phyloP scores from a whole-genome alignment of 176 grass and related monocot genomes.

The Thalia dealbata region DNA sequence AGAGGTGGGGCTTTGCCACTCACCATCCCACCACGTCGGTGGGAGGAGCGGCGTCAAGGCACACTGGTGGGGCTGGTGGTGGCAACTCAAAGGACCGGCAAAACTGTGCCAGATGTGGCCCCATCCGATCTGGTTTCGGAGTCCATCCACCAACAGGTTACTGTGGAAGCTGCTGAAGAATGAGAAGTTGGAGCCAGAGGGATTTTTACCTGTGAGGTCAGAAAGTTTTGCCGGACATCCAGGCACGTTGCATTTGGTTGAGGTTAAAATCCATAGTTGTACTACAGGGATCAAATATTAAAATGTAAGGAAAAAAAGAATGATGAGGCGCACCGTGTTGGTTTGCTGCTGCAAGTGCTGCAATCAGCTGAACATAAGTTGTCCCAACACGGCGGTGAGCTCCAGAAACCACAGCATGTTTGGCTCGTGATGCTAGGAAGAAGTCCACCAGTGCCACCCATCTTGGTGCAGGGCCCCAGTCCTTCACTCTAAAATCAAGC shows the following conservation, averaged over 20 bases:
- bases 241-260: too few relatives aligned
- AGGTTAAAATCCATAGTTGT: too few relatives aligned
- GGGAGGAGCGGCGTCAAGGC: constrained; percentile 58
- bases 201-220: constrained; percentile 24
- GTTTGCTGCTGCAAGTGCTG: constrained; percentile 59
- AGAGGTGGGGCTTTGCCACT: constrained; percentile 57
- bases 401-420: constrained; percentile 53
- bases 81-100: constrained; percentile 52
- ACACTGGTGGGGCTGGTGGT: constrained; percentile 50
- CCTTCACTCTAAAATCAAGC: constrained; percentile 47
- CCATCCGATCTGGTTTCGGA: constrained; percentile 66
- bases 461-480: constrained; percentile 79
- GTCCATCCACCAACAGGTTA: constrained; percentile 45
- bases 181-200: constrained; percentile 33
- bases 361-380: constrained; percentile 65
- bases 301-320: too few relatives aligned
- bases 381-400: constrained; percentile 74
- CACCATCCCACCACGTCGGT: constrained; percentile 64
- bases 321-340: constrained; percentile 31
- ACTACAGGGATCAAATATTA: too few relatives aligned
- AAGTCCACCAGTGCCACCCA: constrained; percentile 90
- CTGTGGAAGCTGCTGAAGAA: constrained; percentile 87
- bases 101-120: constrained; percentile 89
- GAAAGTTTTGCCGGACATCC: neutral
- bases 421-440: constrained; percentile 65